Evolutionary conservation across 495 filamentous ascomycete species (phyloP).

Genomic region (Aspergillus affinis): DNA sequence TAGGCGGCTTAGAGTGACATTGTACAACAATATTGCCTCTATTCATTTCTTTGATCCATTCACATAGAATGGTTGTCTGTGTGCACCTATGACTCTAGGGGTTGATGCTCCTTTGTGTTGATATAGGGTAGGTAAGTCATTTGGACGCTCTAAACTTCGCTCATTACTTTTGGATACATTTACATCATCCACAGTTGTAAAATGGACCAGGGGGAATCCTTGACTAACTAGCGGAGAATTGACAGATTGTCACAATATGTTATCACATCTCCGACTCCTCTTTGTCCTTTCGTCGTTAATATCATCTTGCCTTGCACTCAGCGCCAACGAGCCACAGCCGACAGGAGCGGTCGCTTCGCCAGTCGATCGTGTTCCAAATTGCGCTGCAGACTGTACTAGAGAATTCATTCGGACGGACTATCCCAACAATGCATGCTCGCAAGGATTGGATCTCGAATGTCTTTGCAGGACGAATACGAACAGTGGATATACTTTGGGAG

Average conservation of each 20-base stretch:
- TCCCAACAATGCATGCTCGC: slow-evolving; percentile 46
- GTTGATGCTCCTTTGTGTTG: slow-evolving; percentile 24
- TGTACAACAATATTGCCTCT: neutral
- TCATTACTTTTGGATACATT: neutral
- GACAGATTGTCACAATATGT: slow-evolving; percentile 21
- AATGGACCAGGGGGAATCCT: neutral
- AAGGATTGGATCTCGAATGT: slow-evolving; percentile 54
- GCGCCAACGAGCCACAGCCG: slow-evolving; percentile 16
- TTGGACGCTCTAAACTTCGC: neutral
- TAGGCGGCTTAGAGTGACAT: neutral
- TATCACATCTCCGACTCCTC: slow-evolving; percentile 12
- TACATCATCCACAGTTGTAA: neutral
- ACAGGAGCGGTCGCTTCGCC: slow-evolving; percentile 24
- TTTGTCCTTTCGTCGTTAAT: neutral
- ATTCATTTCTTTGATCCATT: slow-evolving; percentile 6
- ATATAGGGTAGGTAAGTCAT: neutral
- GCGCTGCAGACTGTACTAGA: slow-evolving; percentile 61
- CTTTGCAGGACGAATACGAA: slow-evolving; percentile 59
- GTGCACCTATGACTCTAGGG: slow-evolving; percentile 24
- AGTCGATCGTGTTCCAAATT: slow-evolving; percentile 54
- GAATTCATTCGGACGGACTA: slow-evolving; percentile 63
- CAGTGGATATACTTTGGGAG: slow-evolving; percentile 67
- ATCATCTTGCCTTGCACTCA: slow-evolving; percentile 16
- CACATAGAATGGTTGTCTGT: slow-evolving; percentile 29
- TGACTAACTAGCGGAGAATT: slow-evolving; percentile 4